Evolutionary conservation across 495 filamentous ascomycete species (phyloP), one percentile per base, ranked within the genome.

Genomic region (Lindgomyces ingoldianus): DNA sequence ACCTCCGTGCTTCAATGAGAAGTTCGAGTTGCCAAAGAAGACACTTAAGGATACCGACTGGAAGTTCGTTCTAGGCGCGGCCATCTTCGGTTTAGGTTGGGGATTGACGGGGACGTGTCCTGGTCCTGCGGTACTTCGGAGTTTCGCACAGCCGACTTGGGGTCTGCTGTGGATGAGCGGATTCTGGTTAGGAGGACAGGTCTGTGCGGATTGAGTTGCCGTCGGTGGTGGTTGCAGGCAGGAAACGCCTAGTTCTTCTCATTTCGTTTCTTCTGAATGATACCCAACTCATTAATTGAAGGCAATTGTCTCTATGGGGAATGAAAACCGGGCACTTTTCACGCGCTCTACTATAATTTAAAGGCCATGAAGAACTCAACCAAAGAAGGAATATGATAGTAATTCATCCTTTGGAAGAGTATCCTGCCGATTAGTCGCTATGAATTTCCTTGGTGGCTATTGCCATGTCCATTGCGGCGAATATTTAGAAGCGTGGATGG

Each of bases 61-160:
- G 75, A 78, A 74, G n/a, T 81, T 87, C 57, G 65, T 85, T 4
- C 66, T 72, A 1, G 84, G 84, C 19, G 76, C 80, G 11, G 74
- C 71, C 24, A 70, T 76, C 1, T 87, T 86, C 68, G 84, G 84
- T 0, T 48, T 85, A 16, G 81, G 77, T 0, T 87, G 83, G 83
- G 84, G 84, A 4, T 62, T 84, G 52, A 71, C 70, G 27, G 84
- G 84, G 0, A 77, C 82, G 1, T 87, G 84, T 62, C 84, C 84
- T 0, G 84, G 84, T 0, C 81, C 84, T 8, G 83, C 78, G 1
- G 70, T 83, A 10, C 60, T 85, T 67, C 77, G 80, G 21, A 57
- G 77, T 4, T 69, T 81, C 6, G 52, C 79, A 10, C 81, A 83
- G 61, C 83, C 83, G 0, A 70, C 68, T 8, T 83, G 80, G 79